These are phyloP conservation scores for Prunus mira DNA, from an alignment of 306 rosid genomes.

Conservation along the genomic window DNA sequence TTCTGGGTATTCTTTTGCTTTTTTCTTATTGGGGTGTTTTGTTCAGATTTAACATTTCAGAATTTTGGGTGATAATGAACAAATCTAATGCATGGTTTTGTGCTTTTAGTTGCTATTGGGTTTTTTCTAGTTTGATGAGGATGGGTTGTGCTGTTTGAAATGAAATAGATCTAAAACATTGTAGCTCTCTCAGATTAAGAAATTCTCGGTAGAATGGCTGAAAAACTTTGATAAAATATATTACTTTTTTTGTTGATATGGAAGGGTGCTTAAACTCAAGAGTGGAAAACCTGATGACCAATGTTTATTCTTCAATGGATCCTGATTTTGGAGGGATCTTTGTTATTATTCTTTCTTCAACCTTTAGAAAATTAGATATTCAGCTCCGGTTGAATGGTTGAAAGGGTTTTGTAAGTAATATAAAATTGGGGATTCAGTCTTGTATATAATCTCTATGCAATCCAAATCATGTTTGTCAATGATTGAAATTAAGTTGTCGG, in stretches of 20 bases:
- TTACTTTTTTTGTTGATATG: neutral
- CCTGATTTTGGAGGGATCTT: neutral
- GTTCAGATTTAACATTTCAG: constrained; percentile 19
- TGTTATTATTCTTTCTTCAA: neutral
- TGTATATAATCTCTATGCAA: neutral
- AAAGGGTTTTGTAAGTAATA: neutral
- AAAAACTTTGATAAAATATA: neutral
- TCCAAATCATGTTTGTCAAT: neutral
- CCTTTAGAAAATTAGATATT: neutral
- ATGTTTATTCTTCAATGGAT: neutral
- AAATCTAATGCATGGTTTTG: neutral
- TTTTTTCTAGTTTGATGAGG: constrained; percentile 1
- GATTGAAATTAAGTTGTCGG: neutral
- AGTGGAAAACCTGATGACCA: neutral
- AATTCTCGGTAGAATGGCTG: neutral
- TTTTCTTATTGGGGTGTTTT: neutral
- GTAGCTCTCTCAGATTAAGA: neutral
- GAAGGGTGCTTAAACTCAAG: neutral
- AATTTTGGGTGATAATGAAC: neutral
- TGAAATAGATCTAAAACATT: constrained; percentile 35
- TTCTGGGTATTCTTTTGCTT: neutral
- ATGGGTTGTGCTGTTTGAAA: constrained; percentile 13
- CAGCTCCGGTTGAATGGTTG: neutral
- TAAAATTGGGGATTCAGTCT: neutral
- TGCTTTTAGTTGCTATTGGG: neutral